Evolutionary conservation across 805 yeast genomes (phyloP).

Genomic region (Torulaspora maleeae): DNA sequence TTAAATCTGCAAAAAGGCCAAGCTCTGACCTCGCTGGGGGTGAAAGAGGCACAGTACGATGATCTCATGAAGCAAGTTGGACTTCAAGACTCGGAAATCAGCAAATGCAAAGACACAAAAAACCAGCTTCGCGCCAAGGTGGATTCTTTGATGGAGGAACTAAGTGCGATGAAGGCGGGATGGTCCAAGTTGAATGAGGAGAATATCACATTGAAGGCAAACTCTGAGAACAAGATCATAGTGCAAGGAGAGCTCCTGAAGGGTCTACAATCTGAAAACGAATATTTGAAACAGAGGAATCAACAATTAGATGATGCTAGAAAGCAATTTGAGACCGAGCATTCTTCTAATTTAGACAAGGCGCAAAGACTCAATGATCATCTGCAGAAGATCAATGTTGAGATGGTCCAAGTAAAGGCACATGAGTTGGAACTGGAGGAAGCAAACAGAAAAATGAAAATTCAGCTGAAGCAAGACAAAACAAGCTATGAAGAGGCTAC

Average conservation of each 20-base stretch:
- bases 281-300: conserved; percentile 22
- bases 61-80: conserved; percentile 13
- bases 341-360: conserved; percentile 13
- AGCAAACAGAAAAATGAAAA: conserved; percentile 26
- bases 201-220: conserved; percentile 21
- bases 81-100: conserved; percentile 11
- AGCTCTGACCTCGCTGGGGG: conserved; percentile 21
- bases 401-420: conserved; percentile 30
- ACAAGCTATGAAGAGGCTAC: conserved; percentile 18
- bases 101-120: conserved; percentile 10
- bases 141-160: conserved; percentile 7
- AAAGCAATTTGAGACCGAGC: conserved; percentile 20
- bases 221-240: conserved; percentile 36
- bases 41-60: conserved; percentile 28
- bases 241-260: conserved; percentile 36
- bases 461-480: conserved; percentile 16
- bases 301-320: conserved; percentile 20
- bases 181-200: conserved; percentile 16
- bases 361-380: conserved; percentile 28
- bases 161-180: conserved; percentile 9
- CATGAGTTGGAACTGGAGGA: conserved; percentile 29
- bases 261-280: conserved; percentile 31
- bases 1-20: conserved; percentile 26
- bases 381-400: conserved; percentile 30
- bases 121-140: conserved; percentile 13